Evolutionary conservation across 345 rosid species (phyloP), one percentile per base, ranked within the genome.

Genomic region (Eutrema yunnanense): DNA sequence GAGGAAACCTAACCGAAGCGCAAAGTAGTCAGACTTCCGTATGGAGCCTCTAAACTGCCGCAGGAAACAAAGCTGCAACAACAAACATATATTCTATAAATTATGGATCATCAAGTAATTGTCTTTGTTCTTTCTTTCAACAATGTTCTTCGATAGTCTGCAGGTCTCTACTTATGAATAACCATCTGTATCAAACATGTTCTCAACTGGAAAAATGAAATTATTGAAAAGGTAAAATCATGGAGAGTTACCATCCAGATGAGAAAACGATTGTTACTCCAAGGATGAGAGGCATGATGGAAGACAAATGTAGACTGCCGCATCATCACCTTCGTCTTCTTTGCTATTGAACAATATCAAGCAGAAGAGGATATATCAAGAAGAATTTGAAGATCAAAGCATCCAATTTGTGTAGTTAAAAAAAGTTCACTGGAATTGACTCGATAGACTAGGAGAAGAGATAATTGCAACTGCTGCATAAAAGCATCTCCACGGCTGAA

Each of bases 201-300:
- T 64, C 50, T 68, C 22, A 67, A 9, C 13, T 59, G 33, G 57
- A 75, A 13, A 60, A 33, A 49, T 14, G 7, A 14, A 51, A 22
- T 3, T 50, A 9, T 55, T 55, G 22, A 37, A 10, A 47, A 67
- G 44, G 46, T 49, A 61, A 59, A 66, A 66, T 51, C 49, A 54
- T 37, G 55, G 63, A 65, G 68, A 80, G 48, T 74, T 76, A 93
- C 98, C 90, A 93, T 93, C 98, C 98, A 93, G 42, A 89, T 87
- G 72, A 93, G 97, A 67, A 90, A 60, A 38, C 86, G 86, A 76
- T 89, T 90, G 83, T 86, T 81, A 82, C 92, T 93, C 97, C 97
- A 90, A 69, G 97, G 98, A 86, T 93, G 98, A 75, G 97, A 87
- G 29, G 97, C 79, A 79, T 85, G 96, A 71, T 93, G 98, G 86